Evolutionary conservation across 306 rosid genomes (phyloP), one percentile per base, ranked within the genome.

Genomic region (Quercus bicolor): DNA sequence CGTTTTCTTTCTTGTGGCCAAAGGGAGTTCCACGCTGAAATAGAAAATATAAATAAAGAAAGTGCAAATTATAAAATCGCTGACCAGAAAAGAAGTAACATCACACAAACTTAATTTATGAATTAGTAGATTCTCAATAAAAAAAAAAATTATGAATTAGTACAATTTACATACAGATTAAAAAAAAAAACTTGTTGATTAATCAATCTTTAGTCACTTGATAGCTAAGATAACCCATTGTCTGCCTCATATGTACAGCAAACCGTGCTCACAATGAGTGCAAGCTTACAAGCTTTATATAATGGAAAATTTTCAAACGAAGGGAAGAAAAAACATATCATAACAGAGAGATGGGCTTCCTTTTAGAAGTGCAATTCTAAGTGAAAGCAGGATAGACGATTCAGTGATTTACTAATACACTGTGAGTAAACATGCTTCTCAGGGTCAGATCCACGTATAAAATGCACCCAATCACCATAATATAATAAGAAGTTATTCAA

Each of bases 1-100:
- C 99, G 97, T 76, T 93, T 95, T 88, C 96, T 91, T 86, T 95
- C 99, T 86, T 84, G 98, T 15, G 96, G 97, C 99, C 99, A 93
- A 61, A 95, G 99, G 31, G 98, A 77, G 72, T 90, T 83, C 99
- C 99, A 95, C 59, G 99, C 99, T 95, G 86, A 75, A 84, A 62
- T 16, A 3, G 60, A 54, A 20, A 10, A 20, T 68, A 31, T 57
- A 40, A 72, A 33, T 48, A 57, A 72, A 73, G 31, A 62, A 34
- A 78, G 73, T 75, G 75, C 64, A 59, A 54, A 62, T 28, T 21
- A 56, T 24, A 51, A 51, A 59, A 68, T 57, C 2, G 6, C 76
- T 40, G 75, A 7, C 56, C 18, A 29, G 24, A 10, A 48, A 48
- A 48, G 16, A 2, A 48, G 16, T 14, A 48, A 48, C 53, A 12